Base-by-base conservation (phyloP, 2,329 filamentous ascomycete species). In the Scedosporium minutisporum region DNA sequence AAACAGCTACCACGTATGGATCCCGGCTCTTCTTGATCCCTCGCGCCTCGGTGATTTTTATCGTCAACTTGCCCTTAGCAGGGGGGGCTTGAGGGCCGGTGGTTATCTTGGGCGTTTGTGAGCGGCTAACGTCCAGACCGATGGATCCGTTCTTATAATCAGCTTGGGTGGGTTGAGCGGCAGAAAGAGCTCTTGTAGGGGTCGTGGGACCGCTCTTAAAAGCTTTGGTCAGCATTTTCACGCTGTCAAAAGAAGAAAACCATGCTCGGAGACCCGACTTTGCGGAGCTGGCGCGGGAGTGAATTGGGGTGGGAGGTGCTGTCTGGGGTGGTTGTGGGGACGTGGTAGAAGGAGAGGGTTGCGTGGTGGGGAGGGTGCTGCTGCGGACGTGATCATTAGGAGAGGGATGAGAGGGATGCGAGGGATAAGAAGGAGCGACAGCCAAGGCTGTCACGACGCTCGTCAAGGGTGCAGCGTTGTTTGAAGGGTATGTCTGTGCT, bases 1-100 rank as follows among this genome's bases (percentile, higher is more conserved):
- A 99, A 27, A 97, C 93, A 64, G 90, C 96, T 10, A 99, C 92
- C 61, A 97, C 91, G 70, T 99, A 99, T 1, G 95, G 95, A 70
- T 97, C 91, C 64, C 87, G 86, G 71, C 91, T 91, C 63, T 87
- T 90, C 65, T 89, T 84, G 61, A 99, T 77, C 9, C 90, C 91
- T 69, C 91, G 84, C 58, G 89, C 95, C 73, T 97, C 91, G 60
- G 87, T 82, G 62, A 99, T 95, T 72, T 90, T 92, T 69, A 99
- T 90, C 41, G 88, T 90, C 63, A 99, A 80, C 74, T 95, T 96
- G 64, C 95, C 95, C 73, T 91, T 93, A 23, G 91, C 82, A 23
- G 87, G 79, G 9, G 87, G 87, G 4, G 89, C 85, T 27, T 89
- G 85, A 6, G 87, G 83, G 23, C 83, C 84, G 48, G 73, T 66